Evolutionary conservation across 352 stramenopile species (phyloP).

Genomic region (Phytopythium chamaehyphon): DNA sequence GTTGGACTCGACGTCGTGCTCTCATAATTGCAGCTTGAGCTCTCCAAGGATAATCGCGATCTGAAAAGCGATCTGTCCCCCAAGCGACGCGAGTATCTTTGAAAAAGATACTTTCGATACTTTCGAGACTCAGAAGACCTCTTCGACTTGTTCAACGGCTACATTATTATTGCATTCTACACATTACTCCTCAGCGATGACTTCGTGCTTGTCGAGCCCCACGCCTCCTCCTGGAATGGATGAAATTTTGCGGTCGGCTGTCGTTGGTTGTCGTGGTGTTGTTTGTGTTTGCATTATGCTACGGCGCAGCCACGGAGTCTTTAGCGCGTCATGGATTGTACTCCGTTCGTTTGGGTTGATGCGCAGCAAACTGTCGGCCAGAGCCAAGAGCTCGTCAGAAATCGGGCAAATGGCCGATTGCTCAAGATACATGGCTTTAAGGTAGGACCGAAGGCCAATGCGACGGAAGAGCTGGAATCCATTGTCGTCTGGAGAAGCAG

Average conservation of each 20-base stretch:
- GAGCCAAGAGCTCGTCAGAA: constrained; percentile 55
- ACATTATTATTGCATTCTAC: not conserved
- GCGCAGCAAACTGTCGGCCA: constrained; percentile 83
- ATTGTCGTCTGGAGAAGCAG: constrained; percentile 33
- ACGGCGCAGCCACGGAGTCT: constrained; percentile 45
- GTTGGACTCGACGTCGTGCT: too few species aligned
- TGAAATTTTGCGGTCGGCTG: not conserved
- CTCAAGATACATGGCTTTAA: constrained; percentile 64
- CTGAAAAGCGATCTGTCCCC: too few species aligned
- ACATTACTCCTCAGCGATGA: constrained; percentile 2
- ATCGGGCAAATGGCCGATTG: constrained; percentile 52
- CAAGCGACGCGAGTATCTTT: too few species aligned
- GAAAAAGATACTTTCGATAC: too few species aligned
- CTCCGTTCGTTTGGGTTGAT: constrained; percentile 80
- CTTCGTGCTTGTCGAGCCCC: not conserved
- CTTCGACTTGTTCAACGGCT: not conserved
- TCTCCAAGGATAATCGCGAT: too few species aligned
- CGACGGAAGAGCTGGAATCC: constrained; percentile 48
- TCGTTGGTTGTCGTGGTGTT: not conserved
- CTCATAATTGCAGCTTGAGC: too few species aligned
- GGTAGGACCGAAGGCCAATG: constrained; percentile 42
- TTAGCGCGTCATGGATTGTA: constrained; percentile 61
- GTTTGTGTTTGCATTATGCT: not conserved
- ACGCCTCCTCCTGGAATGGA: not conserved
- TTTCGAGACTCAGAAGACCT: not conserved